These are phyloP conservation scores for Backusella tarrabulga DNA, from an alignment of 192 early-diverging fungal species.

Conservation along the genomic window DNA sequence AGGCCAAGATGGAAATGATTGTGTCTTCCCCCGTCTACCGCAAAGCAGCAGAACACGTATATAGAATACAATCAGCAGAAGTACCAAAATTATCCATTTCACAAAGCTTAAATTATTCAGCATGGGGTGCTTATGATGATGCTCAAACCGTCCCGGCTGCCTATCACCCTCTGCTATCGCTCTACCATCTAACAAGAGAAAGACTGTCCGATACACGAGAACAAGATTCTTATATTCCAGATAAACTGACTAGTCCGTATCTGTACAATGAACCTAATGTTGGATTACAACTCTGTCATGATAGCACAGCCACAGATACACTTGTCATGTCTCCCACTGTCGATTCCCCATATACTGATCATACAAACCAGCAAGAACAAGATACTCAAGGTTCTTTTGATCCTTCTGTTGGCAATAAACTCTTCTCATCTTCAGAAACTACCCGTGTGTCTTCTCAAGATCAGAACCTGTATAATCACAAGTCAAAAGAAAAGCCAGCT, in stretches of 20 bases:
- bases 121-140: conserved; percentile 24
- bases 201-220: conserved; percentile 16
- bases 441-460: neutral
- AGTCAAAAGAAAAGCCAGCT: neutral
- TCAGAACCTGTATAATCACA: neutral
- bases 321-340: neutral
- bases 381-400: neutral
- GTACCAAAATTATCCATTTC: neutral
- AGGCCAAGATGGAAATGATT: conserved; percentile 48
- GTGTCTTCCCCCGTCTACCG: conserved; percentile 50
- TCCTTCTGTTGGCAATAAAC: neutral
- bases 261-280: neutral
- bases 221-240: neutral
- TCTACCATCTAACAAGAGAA: conserved; percentile 82
- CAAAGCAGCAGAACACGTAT: conserved; percentile 15
- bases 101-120: neutral
- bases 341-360: neutral
- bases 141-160: conserved; percentile 31
- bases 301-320: neutral
- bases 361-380: neutral
- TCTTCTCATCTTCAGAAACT: neutral
- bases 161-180: conserved; percentile 70
- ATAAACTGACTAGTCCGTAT: neutral
- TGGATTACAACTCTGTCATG: neutral
- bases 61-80: neutral